phyloP scores from a whole-genome alignment of 345 rosid species.

The Euphorbia lathyris region DNA sequence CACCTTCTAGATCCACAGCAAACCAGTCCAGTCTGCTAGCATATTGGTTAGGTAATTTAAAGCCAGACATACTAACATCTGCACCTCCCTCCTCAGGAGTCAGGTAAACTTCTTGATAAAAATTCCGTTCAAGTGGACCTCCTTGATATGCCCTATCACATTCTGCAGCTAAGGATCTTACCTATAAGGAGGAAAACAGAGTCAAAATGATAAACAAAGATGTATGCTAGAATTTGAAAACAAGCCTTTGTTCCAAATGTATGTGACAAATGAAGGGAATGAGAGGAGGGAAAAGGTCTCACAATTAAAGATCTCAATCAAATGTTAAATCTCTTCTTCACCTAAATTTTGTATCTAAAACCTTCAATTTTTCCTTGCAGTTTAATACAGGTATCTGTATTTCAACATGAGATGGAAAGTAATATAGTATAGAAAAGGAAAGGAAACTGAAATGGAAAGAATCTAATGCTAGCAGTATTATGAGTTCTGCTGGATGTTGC shows the following conservation, averaged over 20 bases:
- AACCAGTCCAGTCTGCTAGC: constrained; percentile 78
- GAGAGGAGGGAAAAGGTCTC: neutral
- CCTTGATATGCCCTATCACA: constrained; percentile 90
- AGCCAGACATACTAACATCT: constrained; percentile 35
- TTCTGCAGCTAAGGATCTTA: constrained; percentile 91
- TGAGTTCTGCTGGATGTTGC: neutral
- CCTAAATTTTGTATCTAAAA: neutral
- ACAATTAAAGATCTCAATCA: neutral
- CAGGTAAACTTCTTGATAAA: constrained; percentile 63
- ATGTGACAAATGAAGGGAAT: neutral
- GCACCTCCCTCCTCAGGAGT: constrained; percentile 48
- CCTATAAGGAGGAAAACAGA: constrained; percentile 40
- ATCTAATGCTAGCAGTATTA: neutral
- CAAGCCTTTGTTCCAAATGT: neutral
- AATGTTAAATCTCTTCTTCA: neutral
- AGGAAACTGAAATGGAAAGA: neutral
- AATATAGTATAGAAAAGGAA: neutral
- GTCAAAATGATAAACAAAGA: neutral
- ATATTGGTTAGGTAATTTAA: constrained; percentile 63
- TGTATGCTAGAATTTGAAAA: neutral
- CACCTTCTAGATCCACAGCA: constrained; percentile 99
- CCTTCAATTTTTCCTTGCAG: neutral
- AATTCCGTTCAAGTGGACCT: constrained; percentile 73
- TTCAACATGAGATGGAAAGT: neutral
- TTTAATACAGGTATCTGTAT: neutral